These are phyloP conservation scores for Mortierella sp. DNA, from an alignment of 371 early-diverging fungal genomes.

Conservation along the genomic window DNA sequence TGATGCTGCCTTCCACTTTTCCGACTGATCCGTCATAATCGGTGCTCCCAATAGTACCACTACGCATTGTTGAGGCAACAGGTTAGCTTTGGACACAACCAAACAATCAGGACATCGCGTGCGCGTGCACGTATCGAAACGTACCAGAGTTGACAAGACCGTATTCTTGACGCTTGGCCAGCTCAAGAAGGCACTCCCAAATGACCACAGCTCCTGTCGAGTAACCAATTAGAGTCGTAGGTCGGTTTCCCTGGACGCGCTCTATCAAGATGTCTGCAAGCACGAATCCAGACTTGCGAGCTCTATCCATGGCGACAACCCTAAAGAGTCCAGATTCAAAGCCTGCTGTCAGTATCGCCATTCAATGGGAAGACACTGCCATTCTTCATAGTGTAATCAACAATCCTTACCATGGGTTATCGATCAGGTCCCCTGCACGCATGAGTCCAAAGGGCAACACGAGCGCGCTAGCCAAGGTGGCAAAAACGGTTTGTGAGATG, in stretches of 20 bases:
- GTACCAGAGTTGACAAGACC: slow-evolving; percentile 67
- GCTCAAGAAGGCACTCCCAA: slow-evolving; percentile 87
- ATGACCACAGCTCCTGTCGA: slow-evolving; percentile 94
- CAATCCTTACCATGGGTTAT: slow-evolving; percentile 88
- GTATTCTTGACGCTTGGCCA: slow-evolving; percentile 66
- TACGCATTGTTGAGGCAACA: slow-evolving; percentile 1
- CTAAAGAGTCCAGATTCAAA: neutral
- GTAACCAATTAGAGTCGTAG: slow-evolving; percentile 90
- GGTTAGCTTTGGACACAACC: neutral
- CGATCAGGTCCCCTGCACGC: slow-evolving; percentile 85
- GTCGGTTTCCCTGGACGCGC: slow-evolving; percentile 90
- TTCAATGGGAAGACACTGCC: neutral
- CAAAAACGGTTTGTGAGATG: slow-evolving; percentile 86
- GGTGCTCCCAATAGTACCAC: slow-evolving; percentile 75
- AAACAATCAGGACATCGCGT: neutral
- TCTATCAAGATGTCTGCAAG: slow-evolving; percentile 83
- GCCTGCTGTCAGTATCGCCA: slow-evolving; percentile 64
- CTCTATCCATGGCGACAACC: slow-evolving; percentile 83
- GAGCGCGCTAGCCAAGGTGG: slow-evolving; percentile 85
- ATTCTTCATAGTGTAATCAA: neutral
- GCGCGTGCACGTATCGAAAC: neutral
- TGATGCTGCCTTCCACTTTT: slow-evolving; percentile 59
- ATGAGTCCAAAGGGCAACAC: slow-evolving; percentile 84
- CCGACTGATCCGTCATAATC: slow-evolving; percentile 58
- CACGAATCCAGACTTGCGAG: slow-evolving; percentile 90